Conservation (phyloP, 805 yeast species). For the Cyberlindnera euphorbiae region DNA sequence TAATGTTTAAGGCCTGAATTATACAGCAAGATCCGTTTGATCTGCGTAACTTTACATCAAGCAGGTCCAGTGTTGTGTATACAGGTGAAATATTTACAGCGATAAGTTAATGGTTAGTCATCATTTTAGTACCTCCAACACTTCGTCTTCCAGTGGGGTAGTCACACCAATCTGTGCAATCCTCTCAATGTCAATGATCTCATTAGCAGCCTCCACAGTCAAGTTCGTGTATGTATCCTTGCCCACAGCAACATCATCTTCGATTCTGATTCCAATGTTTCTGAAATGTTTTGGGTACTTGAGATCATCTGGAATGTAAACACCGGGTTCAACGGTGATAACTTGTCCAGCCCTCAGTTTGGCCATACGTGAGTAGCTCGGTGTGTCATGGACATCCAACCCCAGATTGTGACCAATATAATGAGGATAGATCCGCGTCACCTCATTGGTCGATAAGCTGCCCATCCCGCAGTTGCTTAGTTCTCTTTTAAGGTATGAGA, state of each 20-base stretch:
- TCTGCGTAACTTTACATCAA: too few species aligned
- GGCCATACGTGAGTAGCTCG: constrained; percentile 52
- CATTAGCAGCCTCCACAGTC: constrained; percentile 83
- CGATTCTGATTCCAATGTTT: constrained; percentile 91
- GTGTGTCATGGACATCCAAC: constrained; percentile 82
- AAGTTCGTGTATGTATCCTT: constrained; percentile 49
- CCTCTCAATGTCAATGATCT: constrained; percentile 73
- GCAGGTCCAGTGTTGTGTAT: too few species aligned
- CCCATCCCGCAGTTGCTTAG: constrained; percentile 69
- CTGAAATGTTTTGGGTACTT: constrained; percentile 76
- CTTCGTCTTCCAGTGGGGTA: constrained; percentile 41
- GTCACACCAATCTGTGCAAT: constrained; percentile 59
- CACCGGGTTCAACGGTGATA: constrained; percentile 92
- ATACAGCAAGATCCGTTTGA: too few species aligned
- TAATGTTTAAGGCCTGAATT: too few species aligned
- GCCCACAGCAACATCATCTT: constrained; percentile 88
- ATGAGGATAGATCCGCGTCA: constrained; percentile 74
- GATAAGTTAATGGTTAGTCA: neutral
- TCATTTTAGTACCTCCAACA: constrained; percentile 24
- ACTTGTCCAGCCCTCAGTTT: constrained; percentile 68
- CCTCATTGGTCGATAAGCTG: constrained; percentile 45
- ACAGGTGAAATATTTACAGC: neutral
- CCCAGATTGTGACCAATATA: constrained; percentile 96
- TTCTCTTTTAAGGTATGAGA: constrained; percentile 53
- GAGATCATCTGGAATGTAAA: constrained; percentile 71